phyloP scores from a whole-genome alignment of 2,329 filamentous ascomycete genomes.

The Rutstroemia sp. region DNA sequence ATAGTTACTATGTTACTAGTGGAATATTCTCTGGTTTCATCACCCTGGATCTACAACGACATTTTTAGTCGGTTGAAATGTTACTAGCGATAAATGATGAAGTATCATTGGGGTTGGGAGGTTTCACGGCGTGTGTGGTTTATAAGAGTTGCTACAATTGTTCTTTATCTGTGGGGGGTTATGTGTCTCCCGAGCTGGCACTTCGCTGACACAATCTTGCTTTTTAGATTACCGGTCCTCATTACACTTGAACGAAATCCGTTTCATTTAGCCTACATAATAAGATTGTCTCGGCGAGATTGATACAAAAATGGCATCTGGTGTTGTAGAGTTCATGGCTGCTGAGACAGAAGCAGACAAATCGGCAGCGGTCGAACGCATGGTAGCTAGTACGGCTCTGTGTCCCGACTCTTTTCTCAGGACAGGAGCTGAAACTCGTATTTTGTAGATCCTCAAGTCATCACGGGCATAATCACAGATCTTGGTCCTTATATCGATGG shows the following conservation, averaged over 20 bases:
- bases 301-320: neutral
- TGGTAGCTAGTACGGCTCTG: slow-evolving; percentile 7
- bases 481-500: slow-evolving; percentile 7
- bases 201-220: too few species aligned
- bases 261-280: neutral
- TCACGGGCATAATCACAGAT: neutral
- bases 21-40: too few species aligned
- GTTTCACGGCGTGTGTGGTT: too few species aligned
- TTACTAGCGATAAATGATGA: too few species aligned
- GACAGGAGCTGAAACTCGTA: neutral
- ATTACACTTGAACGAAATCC: too few species aligned
- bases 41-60: too few species aligned
- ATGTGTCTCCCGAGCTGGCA: too few species aligned
- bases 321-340: slow-evolving; percentile 6
- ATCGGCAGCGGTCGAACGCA: slow-evolving; percentile 1
- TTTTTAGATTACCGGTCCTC: neutral
- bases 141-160: too few species aligned
- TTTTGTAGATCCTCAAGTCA: neutral
- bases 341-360: neutral
- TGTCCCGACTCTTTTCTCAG: neutral
- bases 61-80: too few species aligned
- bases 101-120: too few species aligned
- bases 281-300: neutral
- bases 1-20: too few species aligned
- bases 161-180: too few species aligned